Evolutionary conservation across 2,329 filamentous ascomycete genomes (phyloP).

Genomic region (Fusarium penzigii): DNA sequence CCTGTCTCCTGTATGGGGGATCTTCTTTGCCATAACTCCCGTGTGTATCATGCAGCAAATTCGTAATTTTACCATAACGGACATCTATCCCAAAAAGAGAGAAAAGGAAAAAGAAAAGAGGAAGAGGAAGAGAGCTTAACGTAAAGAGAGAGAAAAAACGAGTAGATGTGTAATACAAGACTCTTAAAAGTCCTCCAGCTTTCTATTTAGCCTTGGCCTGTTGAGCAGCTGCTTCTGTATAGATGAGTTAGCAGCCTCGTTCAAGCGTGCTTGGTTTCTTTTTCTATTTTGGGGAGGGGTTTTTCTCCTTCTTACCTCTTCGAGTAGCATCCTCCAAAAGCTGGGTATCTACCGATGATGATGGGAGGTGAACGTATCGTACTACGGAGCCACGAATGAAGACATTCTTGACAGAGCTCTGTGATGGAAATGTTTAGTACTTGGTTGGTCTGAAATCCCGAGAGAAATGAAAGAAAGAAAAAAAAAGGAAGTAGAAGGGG

Average conservation of each 20-base stretch:
- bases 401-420: slow-evolving; percentile 87
- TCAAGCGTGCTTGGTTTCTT: neutral
- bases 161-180: neutral
- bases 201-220: slow-evolving; percentile 56
- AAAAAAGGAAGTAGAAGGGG: slow-evolving; percentile 29
- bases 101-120: neutral
- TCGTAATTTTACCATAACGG: neutral
- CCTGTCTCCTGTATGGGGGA: too few species aligned
- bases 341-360: slow-evolving; percentile 78
- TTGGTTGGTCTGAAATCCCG: too few species aligned
- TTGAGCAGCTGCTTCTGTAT: slow-evolving; percentile 57
- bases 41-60: neutral
- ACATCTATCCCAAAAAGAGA: neutral
- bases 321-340: slow-evolving; percentile 88
- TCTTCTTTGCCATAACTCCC: too few species aligned
- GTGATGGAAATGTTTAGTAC: slow-evolving; percentile 3
- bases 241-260: slow-evolving; percentile 9
- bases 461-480: neutral
- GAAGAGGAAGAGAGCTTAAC: neutral
- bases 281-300: neutral
- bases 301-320: slow-evolving; percentile 59
- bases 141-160: neutral
- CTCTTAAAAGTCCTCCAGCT: neutral
- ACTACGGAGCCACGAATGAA: slow-evolving; percentile 94
- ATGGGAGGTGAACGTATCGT: slow-evolving; percentile 86